Percentiles rank a stretch among this genome's conserved stretches.
Conservation (phyloP, 768 basidiomycete species). For the Tricholoma terreum region DNA sequence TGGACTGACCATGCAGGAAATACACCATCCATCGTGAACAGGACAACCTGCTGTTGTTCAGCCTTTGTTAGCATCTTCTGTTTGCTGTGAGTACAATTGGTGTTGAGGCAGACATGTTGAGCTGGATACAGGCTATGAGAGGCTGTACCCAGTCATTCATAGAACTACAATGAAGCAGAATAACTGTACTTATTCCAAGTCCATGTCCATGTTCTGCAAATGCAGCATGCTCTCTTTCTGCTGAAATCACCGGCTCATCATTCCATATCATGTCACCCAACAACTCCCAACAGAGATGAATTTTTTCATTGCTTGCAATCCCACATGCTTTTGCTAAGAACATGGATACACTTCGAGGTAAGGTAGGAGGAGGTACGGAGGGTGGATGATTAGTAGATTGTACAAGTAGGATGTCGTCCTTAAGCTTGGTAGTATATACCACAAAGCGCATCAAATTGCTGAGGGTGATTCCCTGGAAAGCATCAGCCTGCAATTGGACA, state of each 20-base stretch:
- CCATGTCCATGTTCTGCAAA: background rate
- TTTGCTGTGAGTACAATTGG: background rate
- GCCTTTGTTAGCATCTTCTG: background rate
- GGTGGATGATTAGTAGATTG: background rate
- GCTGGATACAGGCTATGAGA: too few species aligned
- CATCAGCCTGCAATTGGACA: background rate
- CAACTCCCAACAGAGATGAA: background rate
- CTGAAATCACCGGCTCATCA: background rate
- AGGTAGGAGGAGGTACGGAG: background rate
- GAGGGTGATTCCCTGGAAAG: background rate
- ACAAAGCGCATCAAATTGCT: background rate
- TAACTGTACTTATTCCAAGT: background rate
- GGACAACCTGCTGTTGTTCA: background rate
- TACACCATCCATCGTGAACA: background rate
- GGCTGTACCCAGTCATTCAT: background rate
- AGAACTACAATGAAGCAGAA: background rate
- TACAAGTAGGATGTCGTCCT: background rate
- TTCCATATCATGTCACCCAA: background rate
- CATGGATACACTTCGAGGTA: background rate
- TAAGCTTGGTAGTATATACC: background rate
- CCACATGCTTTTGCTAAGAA: too few species aligned
- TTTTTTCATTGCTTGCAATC: too few species aligned
- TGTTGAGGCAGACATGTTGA: too few species aligned
- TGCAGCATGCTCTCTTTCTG: constrained; percentile 6
- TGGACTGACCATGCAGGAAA: background rate